phyloP scores from a whole-genome alignment of 2,329 filamentous ascomycete genomes.

The Exserohilum rostratum region DNA sequence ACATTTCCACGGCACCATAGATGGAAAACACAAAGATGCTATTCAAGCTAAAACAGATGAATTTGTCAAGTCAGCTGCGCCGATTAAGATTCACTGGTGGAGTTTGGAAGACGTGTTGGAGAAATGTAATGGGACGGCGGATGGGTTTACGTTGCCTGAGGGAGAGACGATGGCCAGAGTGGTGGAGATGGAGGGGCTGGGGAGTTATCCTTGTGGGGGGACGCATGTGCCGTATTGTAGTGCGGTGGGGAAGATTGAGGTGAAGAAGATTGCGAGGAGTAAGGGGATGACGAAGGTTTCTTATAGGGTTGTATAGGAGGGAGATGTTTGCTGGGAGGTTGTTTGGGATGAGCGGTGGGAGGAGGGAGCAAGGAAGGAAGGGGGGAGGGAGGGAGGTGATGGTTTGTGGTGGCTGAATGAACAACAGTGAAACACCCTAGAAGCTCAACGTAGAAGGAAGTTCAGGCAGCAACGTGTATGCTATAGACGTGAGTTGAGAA shows the following conservation, averaged over 20 bases:
- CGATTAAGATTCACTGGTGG: slow-evolving; percentile 68
- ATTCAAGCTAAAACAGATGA: slow-evolving; percentile 69
- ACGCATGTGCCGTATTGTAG: slow-evolving; percentile 71
- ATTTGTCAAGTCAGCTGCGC: slow-evolving; percentile 55
- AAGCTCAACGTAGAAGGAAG: no score
- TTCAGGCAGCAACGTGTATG: no score
- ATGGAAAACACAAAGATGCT: slow-evolving; percentile 52
- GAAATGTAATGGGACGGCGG: slow-evolving; percentile 47
- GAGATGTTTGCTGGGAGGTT: background rate
- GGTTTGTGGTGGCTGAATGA: no score
- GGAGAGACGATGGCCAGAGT: slow-evolving; percentile 56
- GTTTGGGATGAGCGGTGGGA: no score
- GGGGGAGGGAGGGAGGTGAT: no score
- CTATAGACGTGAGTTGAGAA: no score
- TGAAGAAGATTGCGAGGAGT: slow-evolving; percentile 70
- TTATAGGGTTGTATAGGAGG: slow-evolving; percentile 43
- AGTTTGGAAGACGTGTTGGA: slow-evolving; percentile 64
- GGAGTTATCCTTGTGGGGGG: slow-evolving; percentile 75
- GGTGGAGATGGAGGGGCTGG: slow-evolving; percentile 71
- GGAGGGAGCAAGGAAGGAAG: no score
- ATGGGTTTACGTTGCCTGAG: slow-evolving; percentile 41
- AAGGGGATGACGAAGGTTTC: slow-evolving; percentile 68
- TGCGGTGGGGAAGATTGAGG: slow-evolving; percentile 64
- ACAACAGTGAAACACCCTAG: no score
- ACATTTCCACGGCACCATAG: slow-evolving; percentile 71